Evolutionary conservation across 1,284 basidiomycete species (phyloP), one percentile per base, ranked within the genome.

Genomic region (Golubevia pallescens): DNA sequence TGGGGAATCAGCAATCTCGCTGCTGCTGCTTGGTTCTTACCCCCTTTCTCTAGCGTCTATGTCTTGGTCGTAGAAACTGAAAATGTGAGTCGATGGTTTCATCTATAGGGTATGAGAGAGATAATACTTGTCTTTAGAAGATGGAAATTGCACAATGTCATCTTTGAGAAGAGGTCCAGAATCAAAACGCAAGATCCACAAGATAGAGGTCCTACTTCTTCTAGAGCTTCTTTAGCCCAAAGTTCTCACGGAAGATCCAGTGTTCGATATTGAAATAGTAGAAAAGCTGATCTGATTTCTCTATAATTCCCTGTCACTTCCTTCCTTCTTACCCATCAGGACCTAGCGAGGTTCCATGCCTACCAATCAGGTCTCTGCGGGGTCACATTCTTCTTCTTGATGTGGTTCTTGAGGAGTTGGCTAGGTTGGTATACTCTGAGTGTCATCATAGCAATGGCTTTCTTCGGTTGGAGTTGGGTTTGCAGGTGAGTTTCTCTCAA

Each of bases 391-490:
- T 73, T 78, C 52, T 56, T 75, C 32, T 5, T 65, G 14, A 52
- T 78, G 21, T 80, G 76, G 74, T 48, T 80, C 8, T 42, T 80
- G 23, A 69, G 76, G 52, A 59, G 63, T 5, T 57, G 70, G 32
- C 54, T 80, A 28, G 78, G 78, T 14, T 67, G 77, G 63, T 73
- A 80, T 53, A 75, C 76, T 8, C 69, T 80, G 19, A 74, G 76
- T 10, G 58, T 80, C 60, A 64, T 80, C 52, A 62, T 78, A 1
- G 71, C 70, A 8, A 80, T 80, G 78, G 78, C 67, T 48, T 63
- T 68, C 2, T 68, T 71, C 16, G 78, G 78, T n/a, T 78, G 73
- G 69, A 77, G 70, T 61, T 80, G 78, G 78, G 75, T 80, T 61
- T 77, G 76, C 62, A 76, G 69, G 76, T 80, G 68, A 70, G 76